Base-by-base conservation (phyloP, 163 green algal species). In the Prototheca cutis region DNA sequence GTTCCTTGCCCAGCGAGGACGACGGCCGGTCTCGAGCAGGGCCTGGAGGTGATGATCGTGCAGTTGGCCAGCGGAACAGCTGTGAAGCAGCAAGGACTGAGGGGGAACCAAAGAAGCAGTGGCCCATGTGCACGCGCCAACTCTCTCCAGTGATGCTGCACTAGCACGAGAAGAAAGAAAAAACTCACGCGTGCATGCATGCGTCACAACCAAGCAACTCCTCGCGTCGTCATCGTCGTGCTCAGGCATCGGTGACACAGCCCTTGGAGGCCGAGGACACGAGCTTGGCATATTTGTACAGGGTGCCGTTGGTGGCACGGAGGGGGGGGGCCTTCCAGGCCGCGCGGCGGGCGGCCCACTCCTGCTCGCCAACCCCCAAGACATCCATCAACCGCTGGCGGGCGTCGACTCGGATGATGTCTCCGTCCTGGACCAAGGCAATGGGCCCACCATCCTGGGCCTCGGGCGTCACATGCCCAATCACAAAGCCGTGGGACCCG, bases 231-330 rank as follows among this genome's bases (percentile, higher is more conserved):
- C n/a, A n/a, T n/a, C n/a, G n/a, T n/a, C n/a, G 28, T 29, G 5
- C 28, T 74, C 61, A 93, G n/a, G 65, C 27, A 61, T 99, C 92
- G 23, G 93, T 99, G 19, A 99, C 76, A 66, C 92, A 98, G 34
- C 93, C 93, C 52, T 83, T 54, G 7, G 75, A 88, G 0, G 93
- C 93, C 13, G 71, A 84, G 2, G 61, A 66, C 10, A 98, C 92
- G 48, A 67, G 80, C 78, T 96, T 97, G 79, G 94, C 94, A 82
- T 97, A 99, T 81, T 98, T 98, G 80, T 95, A 95, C 31, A 99
- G 79, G 2, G 92, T 96, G 30, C 93, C 93, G 1, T 25, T 52
- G 24, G 74, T 91, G 30, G 81, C 80, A 66, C 94, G 95, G 29
- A 90, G 74, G 18, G 87, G 80, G 4, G 84, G 90, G 6, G 86